Base-by-base conservation (phyloP, 106 monocot genomes). In the Phalaenopsis equestris region DNA sequence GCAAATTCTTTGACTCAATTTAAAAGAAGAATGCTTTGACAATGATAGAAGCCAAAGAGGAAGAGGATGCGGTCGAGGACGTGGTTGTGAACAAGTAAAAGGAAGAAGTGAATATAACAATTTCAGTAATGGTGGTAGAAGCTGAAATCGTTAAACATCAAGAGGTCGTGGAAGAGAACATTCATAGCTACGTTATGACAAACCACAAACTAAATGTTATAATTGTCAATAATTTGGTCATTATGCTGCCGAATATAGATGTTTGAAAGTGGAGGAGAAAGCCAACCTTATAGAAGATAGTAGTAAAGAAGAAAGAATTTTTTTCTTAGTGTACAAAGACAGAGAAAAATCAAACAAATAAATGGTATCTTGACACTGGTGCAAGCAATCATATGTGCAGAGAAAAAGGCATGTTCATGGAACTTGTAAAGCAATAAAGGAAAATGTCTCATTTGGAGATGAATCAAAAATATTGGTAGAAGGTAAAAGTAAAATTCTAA, bases 371-470 rank as follows among this genome's bases (percentile, higher is more conserved):
- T 37, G 38, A 79, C 42, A 61, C 38, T 30, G 30, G 38, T 42
- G 78, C 56, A 3, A n/a, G 0, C 6, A 78, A 30, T 30, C 30
- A 30, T 30, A 30, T 30, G 30, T 56, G 14, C 56, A 0, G 56
- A 56, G 47, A 36, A 78, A 55, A 41, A 75, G 41, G 1, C 18
- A 12, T 8, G 68, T 77, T 83, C 2, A 55, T 6, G 36, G 6
- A 47, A 41, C 17, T 14, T n/a, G 70, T 52, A 42, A 82, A 37
- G 45, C 77, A 8, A 0, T 77, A 8, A 10, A 83, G 39, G 15
- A 6, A 72, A 55, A 78, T 56, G 78, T 83, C 8, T 30, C 16
- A 70, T 68, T 39, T 6, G 83, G n/a, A 14, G 78, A 78, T 78
- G 78, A 72, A 19, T 72, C 56, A n/a, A 65, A 49, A 18, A 46